phyloP scores from a whole-genome alignment of 345 rosid species.

The Noccaea caerulescens region DNA sequence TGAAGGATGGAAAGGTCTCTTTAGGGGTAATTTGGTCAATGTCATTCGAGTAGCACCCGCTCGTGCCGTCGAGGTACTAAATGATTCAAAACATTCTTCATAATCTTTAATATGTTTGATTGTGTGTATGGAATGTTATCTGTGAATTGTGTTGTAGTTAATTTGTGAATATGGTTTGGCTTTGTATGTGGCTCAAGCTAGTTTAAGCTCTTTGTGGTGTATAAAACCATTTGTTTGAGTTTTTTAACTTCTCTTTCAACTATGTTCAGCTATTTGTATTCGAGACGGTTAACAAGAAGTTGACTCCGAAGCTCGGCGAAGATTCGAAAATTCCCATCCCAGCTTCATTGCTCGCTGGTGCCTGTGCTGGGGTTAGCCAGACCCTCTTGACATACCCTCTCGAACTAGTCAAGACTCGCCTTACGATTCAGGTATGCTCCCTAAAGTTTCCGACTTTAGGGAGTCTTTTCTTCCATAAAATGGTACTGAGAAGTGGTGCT shows the following conservation, averaged over 20 bases:
- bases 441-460: background rate
- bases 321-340: conserved; percentile 68
- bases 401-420: conserved; percentile 84
- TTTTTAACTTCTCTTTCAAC: background rate
- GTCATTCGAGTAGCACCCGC: conserved; percentile 95
- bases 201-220: background rate
- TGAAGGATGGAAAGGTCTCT: conserved; percentile 96
- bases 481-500: background rate
- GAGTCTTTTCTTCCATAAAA: background rate
- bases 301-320: conserved; percentile 73
- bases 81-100: background rate
- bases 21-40: conserved; percentile 89
- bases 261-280: conserved; percentile 74
- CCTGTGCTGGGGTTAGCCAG: conserved; percentile 98
- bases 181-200: background rate
- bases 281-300: conserved; percentile 77
- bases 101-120: background rate
- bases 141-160: background rate
- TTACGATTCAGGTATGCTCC: conserved; percentile 73
- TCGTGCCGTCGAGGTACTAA: conserved; percentile 90
- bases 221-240: background rate
- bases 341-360: conserved; percentile 86
- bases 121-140: background rate
- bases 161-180: background rate
- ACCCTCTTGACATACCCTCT: conserved; percentile 90